Percentiles rank a stretch among this genome's conserved stretches.
These are phyloP conservation scores for Fraxinus platypoda DNA, from an alignment of 305 asterid genomes.

Conservation along the genomic window DNA sequence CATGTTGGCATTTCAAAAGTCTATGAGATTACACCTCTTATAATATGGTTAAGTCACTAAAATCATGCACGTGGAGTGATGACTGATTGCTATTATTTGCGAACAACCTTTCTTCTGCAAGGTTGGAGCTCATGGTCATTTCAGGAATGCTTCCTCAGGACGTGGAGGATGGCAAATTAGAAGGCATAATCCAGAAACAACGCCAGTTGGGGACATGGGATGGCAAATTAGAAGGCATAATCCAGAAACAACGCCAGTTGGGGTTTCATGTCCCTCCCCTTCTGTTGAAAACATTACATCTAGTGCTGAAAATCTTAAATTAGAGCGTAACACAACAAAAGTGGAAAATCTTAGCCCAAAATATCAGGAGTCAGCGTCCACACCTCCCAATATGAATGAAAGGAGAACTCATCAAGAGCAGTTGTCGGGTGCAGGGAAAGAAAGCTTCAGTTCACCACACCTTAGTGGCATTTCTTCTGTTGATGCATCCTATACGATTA, in stretches of 20 bases:
- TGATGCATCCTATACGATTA: background rate
- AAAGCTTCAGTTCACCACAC: slow-evolving; percentile 14
- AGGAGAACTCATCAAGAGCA: slow-evolving; percentile 12
- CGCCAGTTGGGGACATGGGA: slow-evolving; percentile 22
- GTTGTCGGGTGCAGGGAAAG: slow-evolving; percentile 3
- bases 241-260: slow-evolving; percentile 20
- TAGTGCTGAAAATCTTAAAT: slow-evolving; percentile 11
- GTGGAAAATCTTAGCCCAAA: slow-evolving; percentile 12
- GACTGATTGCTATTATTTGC: background rate
- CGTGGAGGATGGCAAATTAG: slow-evolving; percentile 16
- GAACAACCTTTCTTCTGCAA: slow-evolving; percentile 3
- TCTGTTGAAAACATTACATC: slow-evolving; percentile 14
- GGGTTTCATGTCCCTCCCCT: slow-evolving; percentile 19
- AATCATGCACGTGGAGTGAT: background rate
- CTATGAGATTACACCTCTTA: background rate
- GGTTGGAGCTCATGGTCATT: slow-evolving; percentile 31
- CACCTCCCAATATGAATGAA: slow-evolving; percentile 12
- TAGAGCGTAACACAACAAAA: slow-evolving; percentile 15
- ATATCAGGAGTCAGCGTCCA: slow-evolving; percentile 8
- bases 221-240: slow-evolving; percentile 6
- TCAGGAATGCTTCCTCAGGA: slow-evolving; percentile 20
- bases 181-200: slow-evolving; percentile 17
- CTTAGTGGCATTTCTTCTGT: slow-evolving; percentile 17
- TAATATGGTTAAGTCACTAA: background rate
- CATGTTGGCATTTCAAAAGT: background rate